Evolutionary conservation across 2,329 filamentous ascomycete genomes (phyloP).

Genomic region (Tolypocladium tropicale): DNA sequence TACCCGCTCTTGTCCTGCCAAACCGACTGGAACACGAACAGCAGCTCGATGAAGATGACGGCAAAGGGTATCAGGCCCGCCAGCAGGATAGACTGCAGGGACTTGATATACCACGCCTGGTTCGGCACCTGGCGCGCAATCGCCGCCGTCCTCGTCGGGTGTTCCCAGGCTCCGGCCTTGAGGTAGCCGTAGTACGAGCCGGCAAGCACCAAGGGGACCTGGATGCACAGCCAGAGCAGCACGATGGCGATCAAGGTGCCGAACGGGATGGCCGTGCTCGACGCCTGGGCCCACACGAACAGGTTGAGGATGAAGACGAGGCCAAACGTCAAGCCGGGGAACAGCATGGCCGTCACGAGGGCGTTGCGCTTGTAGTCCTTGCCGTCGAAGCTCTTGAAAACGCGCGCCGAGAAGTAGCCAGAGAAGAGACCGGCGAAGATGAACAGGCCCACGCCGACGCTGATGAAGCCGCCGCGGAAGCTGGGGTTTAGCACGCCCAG

Average conservation of each 20-base stretch:
- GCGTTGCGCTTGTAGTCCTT: constrained; percentile 67
- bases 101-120: constrained; percentile 66
- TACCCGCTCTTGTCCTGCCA: constrained; percentile 89
- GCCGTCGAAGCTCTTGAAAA: constrained; percentile 78
- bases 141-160: constrained; percentile 67
- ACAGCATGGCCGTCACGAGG: constrained; percentile 63
- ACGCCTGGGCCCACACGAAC: constrained; percentile 85
- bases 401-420: constrained; percentile 74
- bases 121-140: constrained; percentile 64
- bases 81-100: constrained; percentile 53
- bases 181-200: constrained; percentile 71
- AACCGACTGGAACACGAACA: constrained; percentile 78
- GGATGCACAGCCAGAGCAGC: constrained; percentile 73
- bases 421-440: constrained; percentile 76
- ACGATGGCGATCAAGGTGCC: constrained; percentile 64
- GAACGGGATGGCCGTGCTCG: constrained; percentile 78
- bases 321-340: constrained; percentile 68
- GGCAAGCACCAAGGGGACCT: constrained; percentile 73
- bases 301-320: constrained; percentile 73
- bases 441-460: constrained; percentile 73
- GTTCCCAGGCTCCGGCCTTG: constrained; percentile 59
- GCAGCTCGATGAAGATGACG: constrained; percentile 77
- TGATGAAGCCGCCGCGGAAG: constrained; percentile 83
- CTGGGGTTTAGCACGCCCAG: constrained; percentile 74
- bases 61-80: constrained; percentile 76